Conservation (phyloP, 192 early-diverging fungal species). For the Umbelopsis isabellina region DNA sequence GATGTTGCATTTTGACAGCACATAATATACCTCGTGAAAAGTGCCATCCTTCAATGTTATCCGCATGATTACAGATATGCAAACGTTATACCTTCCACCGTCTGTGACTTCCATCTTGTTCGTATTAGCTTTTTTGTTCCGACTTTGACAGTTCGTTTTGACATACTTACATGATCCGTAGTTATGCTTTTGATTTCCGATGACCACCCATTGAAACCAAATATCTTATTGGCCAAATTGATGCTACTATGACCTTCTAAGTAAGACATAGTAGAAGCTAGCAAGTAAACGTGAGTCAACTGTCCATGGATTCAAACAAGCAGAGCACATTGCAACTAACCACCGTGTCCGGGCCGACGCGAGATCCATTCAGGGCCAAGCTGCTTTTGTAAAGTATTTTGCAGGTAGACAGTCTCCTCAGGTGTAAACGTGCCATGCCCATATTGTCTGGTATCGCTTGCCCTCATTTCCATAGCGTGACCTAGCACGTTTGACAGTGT, state of each 20-base stretch:
- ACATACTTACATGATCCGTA: constrained; percentile 74
- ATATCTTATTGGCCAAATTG: constrained; percentile 88
- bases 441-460: background rate
- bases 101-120: constrained; percentile 47
- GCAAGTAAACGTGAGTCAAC: background rate
- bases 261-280: background rate
- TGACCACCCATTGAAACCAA: constrained; percentile 96
- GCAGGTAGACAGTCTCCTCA: background rate
- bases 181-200: constrained; percentile 69
- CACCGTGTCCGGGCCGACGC: background rate
- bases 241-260: constrained; percentile 80
- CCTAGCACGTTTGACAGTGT: background rate
- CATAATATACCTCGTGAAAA: constrained; percentile 67
- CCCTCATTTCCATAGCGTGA: background rate
- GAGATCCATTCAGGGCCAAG: constrained; percentile 9
- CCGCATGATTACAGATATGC: constrained; percentile 75
- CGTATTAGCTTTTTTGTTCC: background rate
- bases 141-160: background rate
- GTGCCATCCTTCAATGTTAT: constrained; percentile 90
- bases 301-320: too few relatives aligned
- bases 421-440: background rate
- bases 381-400: background rate
- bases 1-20: background rate
- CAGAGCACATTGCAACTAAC: background rate
- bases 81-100: constrained; percentile 61